A percentile compares a stretch with the other conserved stretches of the same genome.
Conservation (phyloP, 495 filamentous ascomycete genomes). For the Xylaria telfairii region DNA sequence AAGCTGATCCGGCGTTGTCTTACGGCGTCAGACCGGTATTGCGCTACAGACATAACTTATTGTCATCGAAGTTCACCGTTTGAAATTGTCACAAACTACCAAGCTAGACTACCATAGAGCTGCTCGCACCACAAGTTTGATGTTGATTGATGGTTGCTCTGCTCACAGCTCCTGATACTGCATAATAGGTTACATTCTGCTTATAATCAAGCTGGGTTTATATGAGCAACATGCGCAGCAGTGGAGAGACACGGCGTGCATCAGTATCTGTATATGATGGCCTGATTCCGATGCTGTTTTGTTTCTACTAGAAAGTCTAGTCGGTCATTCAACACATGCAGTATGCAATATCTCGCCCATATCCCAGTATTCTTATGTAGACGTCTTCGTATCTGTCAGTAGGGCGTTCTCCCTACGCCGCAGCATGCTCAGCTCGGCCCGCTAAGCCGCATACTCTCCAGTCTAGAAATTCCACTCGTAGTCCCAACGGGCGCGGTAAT, state of each 20-base stretch:
- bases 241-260: neutral
- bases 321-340: neutral
- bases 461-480: neutral
- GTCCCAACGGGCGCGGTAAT: neutral
- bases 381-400: neutral
- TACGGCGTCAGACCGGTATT: neutral
- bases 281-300: neutral
- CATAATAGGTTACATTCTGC: neutral
- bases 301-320: neutral
- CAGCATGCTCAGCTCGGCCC: neutral
- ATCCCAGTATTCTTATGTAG: neutral
- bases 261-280: neutral
- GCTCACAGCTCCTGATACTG: neutral
- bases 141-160: neutral
- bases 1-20: neutral
- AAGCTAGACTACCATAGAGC: neutral
- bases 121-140: neutral
- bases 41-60: neutral
- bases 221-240: neutral
- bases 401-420: neutral
- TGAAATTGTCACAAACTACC: neutral
- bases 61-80: neutral
- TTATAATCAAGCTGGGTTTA: neutral
- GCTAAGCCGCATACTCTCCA: neutral
- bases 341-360: neutral